Evolutionary conservation across 257 asterid genomes (phyloP).

Genomic region (Ajuga chamaepitys): DNA sequence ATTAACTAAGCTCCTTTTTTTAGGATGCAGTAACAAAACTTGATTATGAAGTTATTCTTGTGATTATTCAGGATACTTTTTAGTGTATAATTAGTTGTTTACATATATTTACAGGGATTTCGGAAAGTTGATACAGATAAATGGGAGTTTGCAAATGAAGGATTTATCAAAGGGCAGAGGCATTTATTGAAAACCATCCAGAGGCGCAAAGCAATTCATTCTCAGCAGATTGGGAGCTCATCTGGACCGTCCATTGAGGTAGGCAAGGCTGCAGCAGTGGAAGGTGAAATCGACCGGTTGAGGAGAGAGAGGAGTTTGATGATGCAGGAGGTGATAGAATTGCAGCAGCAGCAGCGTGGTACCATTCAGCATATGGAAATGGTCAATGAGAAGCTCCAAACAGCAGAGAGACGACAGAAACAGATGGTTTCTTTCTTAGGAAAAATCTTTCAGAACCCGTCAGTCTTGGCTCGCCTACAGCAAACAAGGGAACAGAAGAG

Average conservation of each 20-base stretch:
- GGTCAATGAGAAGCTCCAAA: slow-evolving; percentile 62
- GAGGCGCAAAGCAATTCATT: slow-evolving; percentile 57
- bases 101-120: slow-evolving; percentile 48
- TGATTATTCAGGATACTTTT: neutral
- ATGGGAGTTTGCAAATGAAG: slow-evolving; percentile 81
- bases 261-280: slow-evolving; percentile 31
- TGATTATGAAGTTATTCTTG: neutral
- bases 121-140: slow-evolving; percentile 68
- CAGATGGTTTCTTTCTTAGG: slow-evolving; percentile 83
- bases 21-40: neutral
- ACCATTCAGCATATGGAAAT: slow-evolving; percentile 46
- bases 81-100: slow-evolving; percentile 1
- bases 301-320: slow-evolving; percentile 56
- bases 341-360: slow-evolving; percentile 65
- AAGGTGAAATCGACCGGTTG: slow-evolving; percentile 47
- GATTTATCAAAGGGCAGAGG: slow-evolving; percentile 58
- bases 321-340: slow-evolving; percentile 63
- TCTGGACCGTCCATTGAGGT: slow-evolving; percentile 30
- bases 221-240: slow-evolving; percentile 49
- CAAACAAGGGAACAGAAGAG: slow-evolving; percentile 34
- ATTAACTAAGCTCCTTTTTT: neutral
- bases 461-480: slow-evolving; percentile 34
- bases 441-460: slow-evolving; percentile 55
- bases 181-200: slow-evolving; percentile 64
- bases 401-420: slow-evolving; percentile 74